A percentile compares a stretch with the other conserved stretches of the same genome.
Evolutionary conservation across 352 stramenopile genomes (phyloP).

Genomic region (Pythium sp.): DNA sequence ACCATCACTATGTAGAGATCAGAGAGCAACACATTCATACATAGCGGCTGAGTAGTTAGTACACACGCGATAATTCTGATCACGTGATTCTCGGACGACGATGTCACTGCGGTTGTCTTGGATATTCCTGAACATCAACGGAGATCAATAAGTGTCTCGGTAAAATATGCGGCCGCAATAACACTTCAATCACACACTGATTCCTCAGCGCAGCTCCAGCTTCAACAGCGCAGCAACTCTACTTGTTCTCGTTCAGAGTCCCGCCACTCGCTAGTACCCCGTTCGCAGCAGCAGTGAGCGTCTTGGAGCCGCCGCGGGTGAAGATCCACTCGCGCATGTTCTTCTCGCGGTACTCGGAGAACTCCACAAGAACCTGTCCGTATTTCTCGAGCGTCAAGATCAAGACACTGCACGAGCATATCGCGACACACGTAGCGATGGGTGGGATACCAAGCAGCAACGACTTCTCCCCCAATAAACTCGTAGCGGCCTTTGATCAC

Average conservation of each 20-base stretch:
- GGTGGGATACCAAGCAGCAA: constrained; percentile 39
- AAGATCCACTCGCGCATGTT: constrained; percentile 51
- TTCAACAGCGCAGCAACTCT: neutral
- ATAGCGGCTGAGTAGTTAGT: too few species aligned
- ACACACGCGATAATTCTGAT: too few species aligned
- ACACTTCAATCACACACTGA: neutral
- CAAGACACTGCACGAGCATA: constrained; percentile 38
- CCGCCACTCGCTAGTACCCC: neutral
- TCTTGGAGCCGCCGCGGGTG: neutral
- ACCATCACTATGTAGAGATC: neutral
- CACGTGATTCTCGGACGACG: too few species aligned
- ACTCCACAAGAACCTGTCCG: constrained; percentile 37
- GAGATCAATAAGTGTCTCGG: too few species aligned
- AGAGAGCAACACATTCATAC: neutral
- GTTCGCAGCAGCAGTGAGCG: neutral
- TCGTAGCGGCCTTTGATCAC: constrained; percentile 41
- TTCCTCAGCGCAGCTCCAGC: neutral
- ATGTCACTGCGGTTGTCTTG: too few species aligned
- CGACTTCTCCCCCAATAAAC: constrained; percentile 43
- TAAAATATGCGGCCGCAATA: too few species aligned
- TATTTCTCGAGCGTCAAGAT: constrained; percentile 48
- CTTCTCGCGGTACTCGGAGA: constrained; percentile 42
- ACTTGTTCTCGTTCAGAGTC: neutral
- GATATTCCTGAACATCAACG: too few species aligned
- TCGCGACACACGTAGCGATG: constrained; percentile 36